Percentiles rank a stretch among this genome's conserved stretches.
Conservation (phyloP, 2,329 filamentous ascomycete species). For the Polychaeton citri region DNA sequence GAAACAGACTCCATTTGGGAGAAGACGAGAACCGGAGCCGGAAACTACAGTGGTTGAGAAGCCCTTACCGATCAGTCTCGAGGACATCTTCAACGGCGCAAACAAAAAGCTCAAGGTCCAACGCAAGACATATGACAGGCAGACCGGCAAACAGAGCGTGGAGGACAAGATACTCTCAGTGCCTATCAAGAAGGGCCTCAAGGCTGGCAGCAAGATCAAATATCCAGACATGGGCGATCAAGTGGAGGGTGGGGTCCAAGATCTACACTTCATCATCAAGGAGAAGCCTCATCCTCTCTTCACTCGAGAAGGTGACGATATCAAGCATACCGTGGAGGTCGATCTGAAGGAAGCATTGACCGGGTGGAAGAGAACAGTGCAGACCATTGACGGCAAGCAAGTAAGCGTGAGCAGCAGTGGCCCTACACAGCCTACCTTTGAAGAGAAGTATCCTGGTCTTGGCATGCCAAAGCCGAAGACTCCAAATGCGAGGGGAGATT, state of each 20-base stretch:
- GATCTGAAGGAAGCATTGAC: conserved; percentile 88
- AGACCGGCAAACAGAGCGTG: conserved; percentile 67
- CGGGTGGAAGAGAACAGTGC: conserved; percentile 83
- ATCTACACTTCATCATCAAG: conserved; percentile 86
- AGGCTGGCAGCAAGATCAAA: conserved; percentile 97
- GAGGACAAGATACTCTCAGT: conserved; percentile 89
- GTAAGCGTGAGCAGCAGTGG: conserved; percentile 66
- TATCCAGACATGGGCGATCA: conserved; percentile 97
- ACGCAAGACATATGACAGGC: conserved; percentile 76
- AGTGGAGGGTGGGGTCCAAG: conserved; percentile 88
- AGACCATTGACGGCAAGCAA: conserved; percentile 84
- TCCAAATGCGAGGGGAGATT: conserved; percentile 68
- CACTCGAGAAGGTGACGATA: conserved; percentile 76
- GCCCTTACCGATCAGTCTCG: conserved; percentile 64
- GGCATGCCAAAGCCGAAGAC: conserved; percentile 95
- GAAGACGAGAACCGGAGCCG: conserved; percentile 46
- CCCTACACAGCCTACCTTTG: conserved; percentile 72
- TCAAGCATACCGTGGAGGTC: conserved; percentile 65
- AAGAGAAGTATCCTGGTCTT: conserved; percentile 68
- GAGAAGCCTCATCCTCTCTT: conserved; percentile 86
- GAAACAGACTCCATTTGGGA: conserved; percentile 3
- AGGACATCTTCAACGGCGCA: conserved; percentile 75
- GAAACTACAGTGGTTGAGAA: conserved; percentile 88
- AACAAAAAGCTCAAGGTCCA: conserved; percentile 99
- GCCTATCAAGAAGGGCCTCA: conserved; percentile 87